phyloP scores from a whole-genome alignment of 495 filamentous ascomycete genomes.

The Penicillium lagena region DNA sequence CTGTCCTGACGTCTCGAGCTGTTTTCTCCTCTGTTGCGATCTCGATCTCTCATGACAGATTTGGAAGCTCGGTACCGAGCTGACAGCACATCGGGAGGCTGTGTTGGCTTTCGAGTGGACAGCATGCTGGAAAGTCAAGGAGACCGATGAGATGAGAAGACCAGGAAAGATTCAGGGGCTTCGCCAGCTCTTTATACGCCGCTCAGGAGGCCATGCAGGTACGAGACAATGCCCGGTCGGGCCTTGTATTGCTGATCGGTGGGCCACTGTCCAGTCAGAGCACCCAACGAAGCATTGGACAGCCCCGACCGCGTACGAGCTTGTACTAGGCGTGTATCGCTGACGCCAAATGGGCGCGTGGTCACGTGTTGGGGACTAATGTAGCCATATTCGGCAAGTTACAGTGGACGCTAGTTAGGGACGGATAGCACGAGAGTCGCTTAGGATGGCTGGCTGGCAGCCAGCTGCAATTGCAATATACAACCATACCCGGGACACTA shows the following conservation, averaged over 20 bases:
- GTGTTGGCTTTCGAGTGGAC: constrained; percentile 19
- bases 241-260: not conserved
- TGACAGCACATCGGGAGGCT: constrained; percentile 31
- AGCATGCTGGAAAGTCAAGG: constrained; percentile 18
- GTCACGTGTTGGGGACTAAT: constrained; percentile 20
- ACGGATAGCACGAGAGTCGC: not conserved
- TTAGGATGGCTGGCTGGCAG: too few species aligned
- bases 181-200: not conserved
- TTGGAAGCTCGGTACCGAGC: constrained; percentile 34
- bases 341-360: constrained; percentile 33
- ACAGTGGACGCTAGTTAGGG: not conserved
- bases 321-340: too few species aligned
- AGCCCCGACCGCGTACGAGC: too few species aligned
- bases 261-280: not conserved
- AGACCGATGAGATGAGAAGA: not conserved
- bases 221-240: not conserved
- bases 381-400: constrained; percentile 13
- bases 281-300: too few species aligned
- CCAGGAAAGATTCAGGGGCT: not conserved
- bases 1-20: constrained; percentile 21
- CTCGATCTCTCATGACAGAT: not conserved
- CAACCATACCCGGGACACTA: too few species aligned
- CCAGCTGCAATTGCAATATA: too few species aligned
- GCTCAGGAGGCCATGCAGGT: constrained; percentile 1
- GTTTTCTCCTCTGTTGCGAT: constrained; percentile 9